Percentiles rank a stretch among this genome's conserved stretches.
Conservation (phyloP, 208 protist species). For the Trypanosoma congolense region DNA sequence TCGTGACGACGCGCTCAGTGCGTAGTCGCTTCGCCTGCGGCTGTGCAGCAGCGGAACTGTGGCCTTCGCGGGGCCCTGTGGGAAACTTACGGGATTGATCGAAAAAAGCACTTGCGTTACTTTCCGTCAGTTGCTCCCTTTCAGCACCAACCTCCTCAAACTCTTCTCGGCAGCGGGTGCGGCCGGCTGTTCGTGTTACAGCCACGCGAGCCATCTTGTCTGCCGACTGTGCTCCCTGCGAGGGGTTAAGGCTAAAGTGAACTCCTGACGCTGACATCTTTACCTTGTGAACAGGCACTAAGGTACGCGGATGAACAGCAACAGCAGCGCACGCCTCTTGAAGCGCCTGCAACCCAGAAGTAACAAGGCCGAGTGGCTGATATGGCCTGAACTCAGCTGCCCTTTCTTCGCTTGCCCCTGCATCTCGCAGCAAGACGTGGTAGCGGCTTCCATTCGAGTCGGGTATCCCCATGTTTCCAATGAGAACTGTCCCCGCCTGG, state of each 20-base stretch:
- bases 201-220: constrained; percentile 4
- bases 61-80: neutral
- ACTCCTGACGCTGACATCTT: constrained; percentile 33
- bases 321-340: constrained; percentile 23
- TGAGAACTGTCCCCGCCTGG: constrained; percentile 59
- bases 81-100: constrained; percentile 35
- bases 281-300: constrained; percentile 48
- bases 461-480: constrained; percentile 57
- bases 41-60: neutral
- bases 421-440: constrained; percentile 54
- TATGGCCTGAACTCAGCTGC: constrained; percentile 40
- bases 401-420: constrained; percentile 20
- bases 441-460: constrained; percentile 75
- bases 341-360: constrained; percentile 43
- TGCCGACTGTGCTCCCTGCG: neutral
- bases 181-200: constrained; percentile 35
- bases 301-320: constrained; percentile 58
- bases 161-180: constrained; percentile 55
- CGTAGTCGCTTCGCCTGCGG: constrained; percentile 30
- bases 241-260: constrained; percentile 29
- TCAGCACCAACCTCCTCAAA: constrained; percentile 25
- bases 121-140: neutral
- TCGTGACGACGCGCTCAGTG: constrained; percentile 33
- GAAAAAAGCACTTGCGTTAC: constrained; percentile 34
- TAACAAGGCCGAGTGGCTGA: constrained; percentile 55